A percentile compares a stretch with the other conserved stretches of the same genome.
phyloP scores from a whole-genome alignment of 345 rosid genomes.

The Trapa bicornis region DNA sequence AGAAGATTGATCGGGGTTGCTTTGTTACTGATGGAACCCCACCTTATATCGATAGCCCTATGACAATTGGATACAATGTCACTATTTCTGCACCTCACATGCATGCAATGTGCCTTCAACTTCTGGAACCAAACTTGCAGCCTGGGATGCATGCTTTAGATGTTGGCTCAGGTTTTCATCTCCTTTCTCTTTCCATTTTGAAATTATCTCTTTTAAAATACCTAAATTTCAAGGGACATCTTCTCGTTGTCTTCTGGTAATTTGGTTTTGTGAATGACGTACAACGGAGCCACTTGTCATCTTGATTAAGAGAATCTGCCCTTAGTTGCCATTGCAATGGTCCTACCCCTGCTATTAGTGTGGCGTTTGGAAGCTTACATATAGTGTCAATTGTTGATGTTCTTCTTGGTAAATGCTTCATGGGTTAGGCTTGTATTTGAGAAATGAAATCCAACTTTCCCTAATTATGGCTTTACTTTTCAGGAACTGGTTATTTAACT shows the following conservation, averaged over 20 bases:
- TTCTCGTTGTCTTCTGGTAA: neutral
- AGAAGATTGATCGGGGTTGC: slow-evolving; percentile 62
- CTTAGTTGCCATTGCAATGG: neutral
- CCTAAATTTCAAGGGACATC: neutral
- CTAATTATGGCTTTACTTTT: neutral
- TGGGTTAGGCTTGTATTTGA: neutral
- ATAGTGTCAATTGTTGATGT: neutral
- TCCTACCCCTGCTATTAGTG: neutral
- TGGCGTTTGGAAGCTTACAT: neutral
- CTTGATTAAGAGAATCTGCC: neutral
- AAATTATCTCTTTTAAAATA: neutral
- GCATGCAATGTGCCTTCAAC: slow-evolving; percentile 91
- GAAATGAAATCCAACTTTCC: neutral
- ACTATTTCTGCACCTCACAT: slow-evolving; percentile 98
- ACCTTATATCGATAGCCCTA: slow-evolving; percentile 73
- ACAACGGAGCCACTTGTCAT: neutral
- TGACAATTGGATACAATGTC: slow-evolving; percentile 89
- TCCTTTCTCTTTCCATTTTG: neutral
- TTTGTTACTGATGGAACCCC: slow-evolving; percentile 64
- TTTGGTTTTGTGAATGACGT: neutral
- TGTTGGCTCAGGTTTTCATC: slow-evolving; percentile 78
- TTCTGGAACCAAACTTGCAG: slow-evolving; percentile 66
- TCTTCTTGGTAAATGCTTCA: neutral
- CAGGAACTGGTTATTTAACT: slow-evolving; percentile 90
- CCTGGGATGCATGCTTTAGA: slow-evolving; percentile 92